Evolutionary conservation across 2,329 filamentous ascomycete genomes (phyloP).

Genomic region (Aureobasidium sp.): DNA sequence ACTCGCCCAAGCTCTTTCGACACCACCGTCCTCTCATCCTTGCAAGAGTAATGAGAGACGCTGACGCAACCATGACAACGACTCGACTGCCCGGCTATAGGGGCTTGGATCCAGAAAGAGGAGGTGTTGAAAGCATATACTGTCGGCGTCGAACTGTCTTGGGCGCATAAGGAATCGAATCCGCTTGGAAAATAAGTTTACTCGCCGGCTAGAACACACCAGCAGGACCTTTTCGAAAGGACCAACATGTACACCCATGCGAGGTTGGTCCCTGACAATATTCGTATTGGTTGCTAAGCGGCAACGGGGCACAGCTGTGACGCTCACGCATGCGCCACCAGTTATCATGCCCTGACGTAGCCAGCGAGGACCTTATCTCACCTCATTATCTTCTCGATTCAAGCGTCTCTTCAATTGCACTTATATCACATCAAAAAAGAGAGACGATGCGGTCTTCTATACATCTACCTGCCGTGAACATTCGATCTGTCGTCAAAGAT

Average conservation of each 20-base stretch:
- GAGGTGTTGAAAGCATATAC: background rate
- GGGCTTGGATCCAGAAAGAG: background rate
- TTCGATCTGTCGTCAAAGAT: background rate
- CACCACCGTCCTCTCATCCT: background rate
- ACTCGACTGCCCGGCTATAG: too few species aligned
- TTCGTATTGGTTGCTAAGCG: background rate
- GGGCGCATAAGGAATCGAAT: background rate
- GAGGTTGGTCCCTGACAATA: background rate
- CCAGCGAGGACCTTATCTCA: background rate
- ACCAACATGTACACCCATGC: too few species aligned
- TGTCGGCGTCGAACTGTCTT: background rate
- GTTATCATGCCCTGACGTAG: background rate
- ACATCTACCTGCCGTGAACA: background rate
- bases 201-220: background rate
- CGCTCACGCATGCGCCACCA: background rate
- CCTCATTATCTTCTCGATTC: background rate
- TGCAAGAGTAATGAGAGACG: too few species aligned
- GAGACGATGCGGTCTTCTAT: background rate
- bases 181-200: background rate
- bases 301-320: background rate
- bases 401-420: background rate
- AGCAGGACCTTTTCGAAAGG: background rate
- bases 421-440: background rate
- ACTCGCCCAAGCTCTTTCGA: background rate
- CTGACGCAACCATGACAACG: background rate